Base-by-base conservation (phyloP, 1,139 yeast species). In the Yarrowia galli region DNA sequence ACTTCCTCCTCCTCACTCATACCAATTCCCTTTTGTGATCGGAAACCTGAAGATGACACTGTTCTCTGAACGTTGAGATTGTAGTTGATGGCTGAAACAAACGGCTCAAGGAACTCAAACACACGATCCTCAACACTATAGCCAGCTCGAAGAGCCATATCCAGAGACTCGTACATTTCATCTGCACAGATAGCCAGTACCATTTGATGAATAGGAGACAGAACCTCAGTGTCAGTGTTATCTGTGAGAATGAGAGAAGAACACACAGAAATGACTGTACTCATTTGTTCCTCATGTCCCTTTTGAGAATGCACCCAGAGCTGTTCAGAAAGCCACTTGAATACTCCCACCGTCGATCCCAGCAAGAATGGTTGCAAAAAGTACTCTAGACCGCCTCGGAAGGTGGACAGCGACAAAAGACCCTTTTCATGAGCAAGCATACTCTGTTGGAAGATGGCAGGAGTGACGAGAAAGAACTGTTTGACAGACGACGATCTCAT, bases 371-470 rank as follows among this genome's bases (percentile, higher is more conserved):
- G 89, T 71, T 88, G 90, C 65, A 85, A 77, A 70, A 88, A 86
- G 72, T 87, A 87, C 71, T 88, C 92, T 28, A 88, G 78, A 0
- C 91, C 92, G 42, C 87, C 86, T 40, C 81, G 79, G 22, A 85
- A 75, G 0, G 81, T 76, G 3, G 82, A 88, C 25, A 78, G 73
- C 68, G 83, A 87, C 9, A 91, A 82, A 22, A 85, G 79, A 1
- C 86, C 86, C 22, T 82, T 75, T 42, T 84, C 83, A 66, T 86
- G 81, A 0, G 97, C 92, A 23, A 83, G 76, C 7, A 91, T 81
- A 0, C 92, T 88, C 75, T 92, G 96, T 70, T 87, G 87, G 73
- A 91, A 87, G 16, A 93, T 85, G 6, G 86, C 81, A 0, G 97
- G 96, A 18, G 92, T 84, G 58, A 93, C 76, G 51, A 83, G 82